Base-by-base conservation (phyloP, 208 protist genomes). In the Wallacemonas collosoma region DNA sequence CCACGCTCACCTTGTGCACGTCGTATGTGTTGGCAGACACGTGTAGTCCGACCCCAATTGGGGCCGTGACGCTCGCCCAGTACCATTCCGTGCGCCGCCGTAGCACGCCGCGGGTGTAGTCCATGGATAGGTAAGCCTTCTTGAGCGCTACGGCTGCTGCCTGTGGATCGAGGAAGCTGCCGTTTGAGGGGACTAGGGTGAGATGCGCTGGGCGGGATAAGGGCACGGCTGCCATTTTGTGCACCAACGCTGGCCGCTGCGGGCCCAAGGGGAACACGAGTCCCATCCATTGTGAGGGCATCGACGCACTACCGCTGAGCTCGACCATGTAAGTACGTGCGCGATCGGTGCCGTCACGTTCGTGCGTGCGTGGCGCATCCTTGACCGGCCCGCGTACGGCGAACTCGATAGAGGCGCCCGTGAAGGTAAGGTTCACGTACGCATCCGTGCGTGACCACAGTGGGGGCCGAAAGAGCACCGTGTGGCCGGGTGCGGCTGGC, bases 61-160 rank as follows among this genome's bases (percentile, higher is more conserved):
- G 71, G 3, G 68, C 63, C 14, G 71, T 68, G 45, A 81, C 73
- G 43, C 68, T 78, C 11, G 74, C 77, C 81, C 81, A 86, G 55
- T 73, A 53, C 81, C 81, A 83, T 60, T 50, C 61, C 5, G 81
- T 86, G 65, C 75, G 71, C 11, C 82, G 82, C 15, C 82, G 65
- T 51, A 83, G 70, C 12, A 83, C 65, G 17, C 82, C 82, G 11
- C 82, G 70, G 9, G 82, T 87, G 75, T 87, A 87, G 62, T 87
- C 82, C 75, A 87, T 77, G 12, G 81, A 56, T 8, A 86, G 17
- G 40, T 53, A 63, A 6, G 64, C 76, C 1, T 45, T 43, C 11
- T 44, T 57, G 4, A 65, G 17, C 60, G 35, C 63, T 57, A 75
- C 44, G 26, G 26, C 26, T 26, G 0, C 26, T 26, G 26, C 26